Evolutionary conservation across 1,139 yeast genomes (phyloP), one percentile per base, ranked within the genome.

Genomic region (Saccharomycopsis crataegensis): DNA sequence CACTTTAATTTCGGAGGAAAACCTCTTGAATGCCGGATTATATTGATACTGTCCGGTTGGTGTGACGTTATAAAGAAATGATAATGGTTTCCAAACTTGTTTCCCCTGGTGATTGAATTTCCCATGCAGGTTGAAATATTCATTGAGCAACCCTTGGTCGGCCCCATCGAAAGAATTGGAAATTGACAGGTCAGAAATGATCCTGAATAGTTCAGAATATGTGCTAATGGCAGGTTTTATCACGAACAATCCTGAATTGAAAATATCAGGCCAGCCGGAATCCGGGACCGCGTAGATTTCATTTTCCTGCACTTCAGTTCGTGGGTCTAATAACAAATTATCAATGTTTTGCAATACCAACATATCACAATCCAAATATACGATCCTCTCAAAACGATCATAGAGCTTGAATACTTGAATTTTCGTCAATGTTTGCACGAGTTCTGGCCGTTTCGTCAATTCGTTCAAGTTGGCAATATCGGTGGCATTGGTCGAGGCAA

Each of bases 181-280:
- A 16, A 66, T 36, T 62, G 58, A 47, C 9, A 58, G 43, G 14
- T 58, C 50, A 8, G 60, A 58, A 49, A 76, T 72, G 53, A 75
- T 68, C 38, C 68, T 59, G 54, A 69, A 56, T 58, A 89, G 70
- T 14, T 73, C 71, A 3, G 68, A 59, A 62, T 73, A 84, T 46
- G 75, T 78, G 0, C 63, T 60, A 8, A 61, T 48, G 61, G 77
- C 74, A 1, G 96, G 96, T 44, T 75, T 75, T 46, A 87, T 70
- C 8, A 83, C 74, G 66, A 93, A 76, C 43, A 93, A 82, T 8
- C 98, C 98, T 31, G 95, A 83, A 69, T 93, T 93, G 75, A 93
- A 93, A 62, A 88, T 78, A 68, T 93, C 98, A 0, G 98, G 98
- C 83, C 96, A 93, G 16, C 98, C 97, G 33, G 84, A 76, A 69